Evolutionary conservation across 345 rosid genomes (phyloP).

Genomic region (Citrus australasica): DNA sequence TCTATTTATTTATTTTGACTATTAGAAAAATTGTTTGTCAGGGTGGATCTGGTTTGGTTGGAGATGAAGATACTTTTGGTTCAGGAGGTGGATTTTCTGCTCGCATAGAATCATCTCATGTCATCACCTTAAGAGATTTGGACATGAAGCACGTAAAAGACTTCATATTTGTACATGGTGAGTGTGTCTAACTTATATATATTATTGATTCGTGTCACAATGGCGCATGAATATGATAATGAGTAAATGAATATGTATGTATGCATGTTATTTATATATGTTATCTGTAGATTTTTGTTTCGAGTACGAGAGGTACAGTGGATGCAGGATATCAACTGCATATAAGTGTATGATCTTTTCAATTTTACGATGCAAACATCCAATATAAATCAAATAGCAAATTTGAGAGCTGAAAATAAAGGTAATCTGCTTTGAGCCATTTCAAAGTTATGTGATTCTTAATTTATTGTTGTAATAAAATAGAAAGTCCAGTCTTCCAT

Average conservation of each 20-base stretch:
- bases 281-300: neutral
- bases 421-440: neutral
- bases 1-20: neutral
- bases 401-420: neutral
- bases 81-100: slow-evolving; percentile 69
- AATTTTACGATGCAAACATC: neutral
- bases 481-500: neutral
- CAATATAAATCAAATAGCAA: neutral
- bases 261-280: neutral
- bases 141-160: slow-evolving; percentile 91
- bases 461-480: neutral
- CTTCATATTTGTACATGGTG: slow-evolving; percentile 91
- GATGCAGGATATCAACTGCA: neutral
- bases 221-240: neutral
- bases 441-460: neutral
- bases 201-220: slow-evolving; percentile 2
- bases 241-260: neutral
- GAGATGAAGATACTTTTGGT: slow-evolving; percentile 76
- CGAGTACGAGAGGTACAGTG: neutral
- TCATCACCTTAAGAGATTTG: slow-evolving; percentile 81
- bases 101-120: slow-evolving; percentile 76
- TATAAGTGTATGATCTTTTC: neutral
- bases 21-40: slow-evolving; percentile 21
- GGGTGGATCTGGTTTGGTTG: slow-evolving; percentile 85
- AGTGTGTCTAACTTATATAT: slow-evolving; percentile 19